Evolutionary conservation across 768 basidiomycete genomes (phyloP), one percentile per base, ranked within the genome.

Genomic region (Leccinum subtestaceum): DNA sequence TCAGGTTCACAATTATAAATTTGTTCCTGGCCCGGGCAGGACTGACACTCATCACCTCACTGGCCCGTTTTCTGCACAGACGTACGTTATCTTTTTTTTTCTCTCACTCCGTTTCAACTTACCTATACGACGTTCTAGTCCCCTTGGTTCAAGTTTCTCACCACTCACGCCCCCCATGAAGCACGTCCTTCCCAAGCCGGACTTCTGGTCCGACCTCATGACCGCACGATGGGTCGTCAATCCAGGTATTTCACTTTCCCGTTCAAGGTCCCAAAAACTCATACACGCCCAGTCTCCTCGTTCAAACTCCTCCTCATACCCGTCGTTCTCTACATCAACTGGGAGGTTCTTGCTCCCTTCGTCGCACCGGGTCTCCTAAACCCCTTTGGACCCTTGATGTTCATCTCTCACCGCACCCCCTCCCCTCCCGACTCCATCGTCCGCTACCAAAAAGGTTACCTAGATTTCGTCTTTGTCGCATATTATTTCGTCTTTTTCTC

Each of bases 401-500:
- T 89, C 63, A 78, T 95, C 56, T 88, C 91, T 12, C 76, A 90
- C 62, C 81, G 65, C n/a, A 59, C 90, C 31, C 75, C 84, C 10
- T 73, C 74, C 3, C 81, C 86, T 0, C 69, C 79, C 5, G 74
- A 76, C 6, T 79, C 81, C 0, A 82, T 86, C 62, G 81, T 83
- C 0, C 82, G 81, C 32, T 93, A 91, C 67, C 76, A 76, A 40
- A 98, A 94, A 75, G 83, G 82, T 15, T 89, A 80, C 64, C 74
- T 83, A 59, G 96, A 98, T 69, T 61, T 94, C 9, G 67, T 81
- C 15, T 99, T 99, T 75, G 65, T 98, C 49, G 80, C 80, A 3
- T 95, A 92, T 74, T 79, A 95, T 68, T 78, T 98, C 72, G 76
- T 98, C 52, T 85, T 96, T 66, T 98, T 89, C 77, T 95, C 93